Base-by-base conservation (phyloP, 495 filamentous ascomycete species). In the Terfezia claveryi region DNA sequence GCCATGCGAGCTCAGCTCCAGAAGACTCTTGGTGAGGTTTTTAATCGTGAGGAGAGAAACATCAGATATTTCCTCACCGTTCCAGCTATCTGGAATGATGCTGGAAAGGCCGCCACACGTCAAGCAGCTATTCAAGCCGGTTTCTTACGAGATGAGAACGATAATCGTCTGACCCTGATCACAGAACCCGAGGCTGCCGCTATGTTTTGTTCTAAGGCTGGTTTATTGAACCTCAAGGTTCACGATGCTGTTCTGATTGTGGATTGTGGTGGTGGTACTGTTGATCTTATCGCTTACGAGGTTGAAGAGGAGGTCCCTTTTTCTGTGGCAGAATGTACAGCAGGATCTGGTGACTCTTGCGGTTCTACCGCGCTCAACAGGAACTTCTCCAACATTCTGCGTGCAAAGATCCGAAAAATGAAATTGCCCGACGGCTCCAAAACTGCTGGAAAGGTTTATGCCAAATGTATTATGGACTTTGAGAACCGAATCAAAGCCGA, bases 391-490 rank as follows among this genome's bases (percentile, higher is more conserved):
- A 85, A 84, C 64, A 83, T 86, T 55, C 69, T 85, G 36, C 77
- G 82, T n/a, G 79, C 82, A 11, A 85, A 84, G 67, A 86, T 86
- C 56, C 71, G 81, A 16, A 84, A 85, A 67, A 86, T 86, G 82
- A 83, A 86, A 66, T 70, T 86, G n/a, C 82, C 82, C 0, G 81
- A 84, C 64, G 82, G 81, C 14, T 84, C 81, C 20, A 79, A 76
- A 56, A 83, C 80, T 23, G 82, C 82, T 17, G 81, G 82, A 36
- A 81, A 80, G 66, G 81, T 86, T 12, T 86, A 86, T 61, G 81
- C 82, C 44, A 85, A 85, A 65, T 86, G 82, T 69, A 85, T 86
- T 59, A 85, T 84, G 80, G 82, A 86, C 66, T 86, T 86, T 62
- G 82, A 86, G 69, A 85, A 86, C 67, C 72, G 82, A 50, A 83